Evolutionary conservation across 192 early-diverging fungal genomes (phyloP), one percentile per base, ranked within the genome.

Genomic region (Podila verticillata): DNA sequence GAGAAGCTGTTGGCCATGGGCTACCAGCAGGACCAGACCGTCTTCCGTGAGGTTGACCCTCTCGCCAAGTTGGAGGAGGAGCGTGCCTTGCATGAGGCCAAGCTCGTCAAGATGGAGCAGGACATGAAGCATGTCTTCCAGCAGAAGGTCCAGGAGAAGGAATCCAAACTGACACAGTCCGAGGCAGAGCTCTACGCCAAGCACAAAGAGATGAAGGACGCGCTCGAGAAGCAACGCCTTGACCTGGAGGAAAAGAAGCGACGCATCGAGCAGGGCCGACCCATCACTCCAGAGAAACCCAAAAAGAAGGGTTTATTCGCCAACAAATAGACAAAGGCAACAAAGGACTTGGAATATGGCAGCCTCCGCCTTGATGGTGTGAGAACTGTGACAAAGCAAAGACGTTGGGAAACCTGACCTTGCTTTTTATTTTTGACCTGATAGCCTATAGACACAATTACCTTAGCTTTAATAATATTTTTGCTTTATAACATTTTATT

Each of bases 91-190:
- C 98, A 99, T 69, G 96, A 99, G 84, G 91, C 89, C 70, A 98
- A 98, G 88, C 89, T 99, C 87, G 88, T 92, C 57, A 97, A 98
- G 89, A 98, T 99, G 98, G 97, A 99, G 82, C 90, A 92, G 32
- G 98, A 99, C 84, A 99, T 99, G 98, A 96, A 96, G 84, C 87
- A 92, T 51, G 98, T 99, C 56, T 99, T 99, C 92, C 94, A 97
- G 85, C 94, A 96, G 66, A 98, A 99, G 90, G 98, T 99, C 4
- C 93, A 96, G 65, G 98, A 99, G 86, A 98, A 98, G 87, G 97
- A 99, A 83, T 85, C 95, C 73, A 98, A 98, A 87, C 88, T 99
- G 67, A 99, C 97, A 88, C 96, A 96, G 82, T 93, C 91, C 49
- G 98, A 99, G 83, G 96, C 97, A 69, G 98, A 94, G 88, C 87